Conservation (phyloP, 2,329 filamentous ascomycete species). For the Penicillium digitatum region DNA sequence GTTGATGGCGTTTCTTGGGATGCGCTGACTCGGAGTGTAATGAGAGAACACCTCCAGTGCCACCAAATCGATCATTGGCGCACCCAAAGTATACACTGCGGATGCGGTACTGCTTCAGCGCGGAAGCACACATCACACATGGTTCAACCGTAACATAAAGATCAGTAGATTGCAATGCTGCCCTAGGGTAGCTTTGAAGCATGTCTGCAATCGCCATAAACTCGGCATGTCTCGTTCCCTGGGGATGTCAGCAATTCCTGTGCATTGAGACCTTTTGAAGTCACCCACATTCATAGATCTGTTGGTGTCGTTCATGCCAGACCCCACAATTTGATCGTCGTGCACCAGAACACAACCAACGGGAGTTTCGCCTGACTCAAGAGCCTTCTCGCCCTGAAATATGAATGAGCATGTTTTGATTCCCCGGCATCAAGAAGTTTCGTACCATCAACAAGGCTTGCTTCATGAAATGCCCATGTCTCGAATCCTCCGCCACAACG, state of each 20-base stretch:
- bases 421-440: neutral
- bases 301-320: slow-evolving; percentile 96
- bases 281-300: slow-evolving; percentile 63
- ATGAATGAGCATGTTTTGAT: neutral
- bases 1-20: neutral
- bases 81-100: slow-evolving; percentile 91
- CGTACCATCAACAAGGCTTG: slow-evolving; percentile 80
- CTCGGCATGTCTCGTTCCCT: slow-evolving; percentile 92
- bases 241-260: slow-evolving; percentile 40
- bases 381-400: slow-evolving; percentile 72
- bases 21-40: slow-evolving; percentile 65
- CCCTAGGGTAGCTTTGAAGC: slow-evolving; percentile 60
- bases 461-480: slow-evolving; percentile 67
- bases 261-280: neutral
- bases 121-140: slow-evolving; percentile 96
- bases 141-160: slow-evolving; percentile 98
- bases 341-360: slow-evolving; percentile 94
- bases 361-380: slow-evolving; percentile 84
- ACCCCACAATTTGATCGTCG: slow-evolving; percentile 71
- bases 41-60: slow-evolving; percentile 87
- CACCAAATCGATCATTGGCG: slow-evolving; percentile 93
- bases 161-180: slow-evolving; percentile 67
- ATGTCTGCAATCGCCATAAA: slow-evolving; percentile 77
- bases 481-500: slow-evolving; percentile 18
- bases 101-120: slow-evolving; percentile 82